A percentile compares a stretch with the other conserved stretches of the same genome.
Conservation (phyloP, 345 rosid genomes). For the Physaria fendleri region DNA sequence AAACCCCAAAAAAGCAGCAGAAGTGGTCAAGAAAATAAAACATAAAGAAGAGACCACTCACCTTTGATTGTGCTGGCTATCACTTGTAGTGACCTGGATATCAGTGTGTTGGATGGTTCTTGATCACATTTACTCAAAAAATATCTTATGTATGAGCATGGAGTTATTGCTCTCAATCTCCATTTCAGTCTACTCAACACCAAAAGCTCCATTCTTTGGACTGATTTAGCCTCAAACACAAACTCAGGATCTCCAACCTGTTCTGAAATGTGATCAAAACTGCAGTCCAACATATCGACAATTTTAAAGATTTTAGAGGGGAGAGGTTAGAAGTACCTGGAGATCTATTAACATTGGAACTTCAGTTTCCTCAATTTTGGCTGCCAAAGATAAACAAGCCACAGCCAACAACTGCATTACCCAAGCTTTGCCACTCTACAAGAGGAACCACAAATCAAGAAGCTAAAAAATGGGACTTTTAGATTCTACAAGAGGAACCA, state of each 20-base stretch:
- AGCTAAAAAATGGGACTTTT: not conserved
- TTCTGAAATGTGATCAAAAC: conserved; percentile 8
- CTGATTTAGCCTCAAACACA: conserved; percentile 47
- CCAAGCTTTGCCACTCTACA: conserved; percentile 54
- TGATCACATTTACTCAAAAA: conserved; percentile 36
- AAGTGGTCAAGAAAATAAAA: conserved; percentile 12
- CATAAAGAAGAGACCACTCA: conserved; percentile 21
- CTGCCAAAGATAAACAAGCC: conserved; percentile 70
- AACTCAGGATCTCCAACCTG: conserved; percentile 49
- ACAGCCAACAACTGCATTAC: conserved; percentile 56
- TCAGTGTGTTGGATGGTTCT: conserved; percentile 34
- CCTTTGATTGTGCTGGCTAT: conserved; percentile 59
- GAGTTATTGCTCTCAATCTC: conserved; percentile 55
- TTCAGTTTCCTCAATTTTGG: conserved; percentile 65
- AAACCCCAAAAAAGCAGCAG: no score
- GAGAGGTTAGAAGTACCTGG: conserved; percentile 62
- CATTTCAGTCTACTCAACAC: conserved; percentile 54
- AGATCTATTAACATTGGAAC: conserved; percentile 54
- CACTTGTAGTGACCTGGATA: conserved; percentile 47
- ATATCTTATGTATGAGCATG: conserved; percentile 53
- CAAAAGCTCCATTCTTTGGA: conserved; percentile 71
- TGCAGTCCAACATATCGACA: not conserved
- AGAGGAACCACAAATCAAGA: conserved; percentile 5
- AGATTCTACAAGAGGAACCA: conserved; percentile 29
- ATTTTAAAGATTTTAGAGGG: no score